Base-by-base conservation (phyloP, 257 asterid species). In the Verbascum thapsus region DNA sequence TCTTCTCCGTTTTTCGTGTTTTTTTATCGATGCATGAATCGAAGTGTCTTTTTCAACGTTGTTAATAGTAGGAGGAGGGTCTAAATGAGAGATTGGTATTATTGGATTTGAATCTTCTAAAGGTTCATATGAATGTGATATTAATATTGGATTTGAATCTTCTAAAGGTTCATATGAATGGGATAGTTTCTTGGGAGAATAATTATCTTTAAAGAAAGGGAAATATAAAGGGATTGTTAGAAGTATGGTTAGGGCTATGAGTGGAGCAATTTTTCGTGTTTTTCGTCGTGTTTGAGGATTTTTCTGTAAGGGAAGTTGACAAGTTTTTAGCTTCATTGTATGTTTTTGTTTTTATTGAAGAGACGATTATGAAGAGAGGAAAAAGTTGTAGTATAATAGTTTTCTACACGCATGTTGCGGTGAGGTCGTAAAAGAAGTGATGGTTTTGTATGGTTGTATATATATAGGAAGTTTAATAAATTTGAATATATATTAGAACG, bases 181-280 rank as follows among this genome's bases (percentile, higher is more conserved):
- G 32, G 75, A 43, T 2, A 68, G 44, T 51, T 69, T 78, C 50
- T 62, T 71, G 7, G 69, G 67, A 60, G 74, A 68, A n/a, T n/a
- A n/a, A n/a, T n/a, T 26, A 42, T 63, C 66, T 8, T 70, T 39
- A 0, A 70, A 18, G 38, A 69, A 60, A 16, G 85, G 79, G 71
- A 67, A 74, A 55, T 75, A 77, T 13, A 83, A 48, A 32, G 82
- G 81, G 57, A 86, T 45, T 23, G 95, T 74, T 49, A 84, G 50
- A 47, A 88, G 49, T 10, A 79, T 30, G 0, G 83, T 52, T 3
- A 85, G 58, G 72, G 67, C 68, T 10, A 79, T 13, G 56, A 88
- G 74, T 32, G 85, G 85, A 44, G 74, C 77, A 7, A 79, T 40
- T n/a, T 69, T 81, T 9, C 79, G 71, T 20, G 74, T 32, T 64